Evolutionary conservation across 495 filamentous ascomycete species (phyloP).

Genomic region (Cladorrhinum samala): DNA sequence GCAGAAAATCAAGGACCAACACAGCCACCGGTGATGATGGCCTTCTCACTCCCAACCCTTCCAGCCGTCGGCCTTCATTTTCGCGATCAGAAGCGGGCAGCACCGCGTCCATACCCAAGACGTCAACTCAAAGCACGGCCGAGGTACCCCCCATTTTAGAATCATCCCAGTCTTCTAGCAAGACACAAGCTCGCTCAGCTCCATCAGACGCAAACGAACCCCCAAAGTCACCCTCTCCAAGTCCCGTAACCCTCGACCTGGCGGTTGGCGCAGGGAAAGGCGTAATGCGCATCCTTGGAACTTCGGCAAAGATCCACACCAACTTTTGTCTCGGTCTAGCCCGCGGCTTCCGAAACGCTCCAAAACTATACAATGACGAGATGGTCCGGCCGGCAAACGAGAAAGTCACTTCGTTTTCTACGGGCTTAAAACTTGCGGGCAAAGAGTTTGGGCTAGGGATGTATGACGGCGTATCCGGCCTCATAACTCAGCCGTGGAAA

Average conservation of each 20-base stretch:
- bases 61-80: too few relatives aligned
- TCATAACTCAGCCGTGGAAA: conserved; percentile 62
- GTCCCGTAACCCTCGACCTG: conserved; percentile 42
- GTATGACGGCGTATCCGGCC: conserved; percentile 65
- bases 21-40: conserved; percentile 4
- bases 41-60: too few relatives aligned
- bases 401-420: conserved; percentile 64
- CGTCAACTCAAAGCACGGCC: neutral
- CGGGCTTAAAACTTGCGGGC: conserved; percentile 58
- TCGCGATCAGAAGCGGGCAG: too few relatives aligned
- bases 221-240: conserved; percentile 12
- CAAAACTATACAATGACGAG: conserved; percentile 70
- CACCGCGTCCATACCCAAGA: neutral
- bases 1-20: conserved; percentile 15
- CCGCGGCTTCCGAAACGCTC: conserved; percentile 80
- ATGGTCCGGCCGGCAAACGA: conserved; percentile 57
- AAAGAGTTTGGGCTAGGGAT: conserved; percentile 63
- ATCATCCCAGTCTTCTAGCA: too few relatives aligned
- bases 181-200: too few relatives aligned
- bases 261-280: conserved; percentile 57
- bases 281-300: conserved; percentile 59
- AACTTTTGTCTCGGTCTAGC: conserved; percentile 73
- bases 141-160: too few relatives aligned
- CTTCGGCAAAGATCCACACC: conserved; percentile 69
- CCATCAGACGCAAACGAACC: too few relatives aligned